phyloP scores from a whole-genome alignment of 2,329 filamentous ascomycete species.

The Hymenotorrendiella dingleyae region DNA sequence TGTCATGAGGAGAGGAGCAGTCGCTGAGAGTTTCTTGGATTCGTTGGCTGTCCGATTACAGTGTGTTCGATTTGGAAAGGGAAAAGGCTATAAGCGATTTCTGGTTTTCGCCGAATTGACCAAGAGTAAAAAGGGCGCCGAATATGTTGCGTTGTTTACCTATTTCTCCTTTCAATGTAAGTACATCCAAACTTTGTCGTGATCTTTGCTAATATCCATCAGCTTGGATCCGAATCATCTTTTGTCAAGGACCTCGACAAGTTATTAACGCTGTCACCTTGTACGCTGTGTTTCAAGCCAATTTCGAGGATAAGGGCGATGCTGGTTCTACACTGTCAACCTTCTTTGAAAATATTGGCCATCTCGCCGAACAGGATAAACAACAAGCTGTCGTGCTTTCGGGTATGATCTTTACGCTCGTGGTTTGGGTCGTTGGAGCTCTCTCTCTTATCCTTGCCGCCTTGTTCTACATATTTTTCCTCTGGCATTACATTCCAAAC shows the following conservation, averaged over 20 bases:
- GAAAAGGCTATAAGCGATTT: conserved; percentile 79
- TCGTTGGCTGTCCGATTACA: conserved; percentile 79
- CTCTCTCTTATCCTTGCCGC: conserved; percentile 69
- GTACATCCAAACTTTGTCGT: conserved; percentile 24
- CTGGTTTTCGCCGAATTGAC: conserved; percentile 67
- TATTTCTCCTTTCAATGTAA: conserved; percentile 63
- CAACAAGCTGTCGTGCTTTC: conserved; percentile 78
- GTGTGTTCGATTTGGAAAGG: conserved; percentile 67
- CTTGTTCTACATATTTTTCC: conserved; percentile 78
- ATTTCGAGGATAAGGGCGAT: conserved; percentile 58
- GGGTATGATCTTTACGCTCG: conserved; percentile 85
- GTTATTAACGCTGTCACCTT: conserved; percentile 86
- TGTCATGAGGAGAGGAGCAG: conserved; percentile 77
- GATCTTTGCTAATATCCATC: conserved; percentile 10
- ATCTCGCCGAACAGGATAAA: conserved; percentile 66
- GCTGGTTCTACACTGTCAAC: conserved; percentile 61
- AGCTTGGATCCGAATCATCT: conserved; percentile 83
- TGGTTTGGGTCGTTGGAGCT: conserved; percentile 82
- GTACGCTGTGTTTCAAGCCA: conserved; percentile 72
- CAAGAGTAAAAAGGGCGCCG: conserved; percentile 65
- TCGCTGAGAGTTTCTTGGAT: conserved; percentile 89
- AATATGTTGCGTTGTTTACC: conserved; percentile 66
- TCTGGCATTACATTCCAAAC: conserved; percentile 86
- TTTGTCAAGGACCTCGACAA: conserved; percentile 89
- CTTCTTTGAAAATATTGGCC: conserved; percentile 78